Base-by-base conservation (phyloP, 129 eudicot species). In the Flaveria trinervia region DNA sequence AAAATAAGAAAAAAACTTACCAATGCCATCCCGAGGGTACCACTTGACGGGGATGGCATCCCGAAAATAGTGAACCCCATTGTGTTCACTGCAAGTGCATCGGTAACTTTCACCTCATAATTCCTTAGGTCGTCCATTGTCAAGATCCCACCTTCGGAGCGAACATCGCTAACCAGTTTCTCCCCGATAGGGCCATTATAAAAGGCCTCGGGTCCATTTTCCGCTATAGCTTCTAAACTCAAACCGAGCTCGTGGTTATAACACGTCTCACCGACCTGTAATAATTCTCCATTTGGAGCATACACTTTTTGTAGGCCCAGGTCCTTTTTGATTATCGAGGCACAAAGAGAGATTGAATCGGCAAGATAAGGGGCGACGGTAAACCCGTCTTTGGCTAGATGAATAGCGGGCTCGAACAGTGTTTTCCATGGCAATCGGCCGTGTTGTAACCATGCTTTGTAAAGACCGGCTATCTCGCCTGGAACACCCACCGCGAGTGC, bases 11-110 rank as follows among this genome's bases (percentile, higher is more conserved):
- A 3, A 9, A 15, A 14, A 78, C 89, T 2, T 62, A 94, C 99
- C 93, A 94, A 65, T 81, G 96, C 75, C 28, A 94, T 77, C 49
- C 99, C 99, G 8, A 91, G 84, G 30, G 97, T 91, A 52, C 99
- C 99, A 79, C 97, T 91, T 45, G 99, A 94, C 0, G 97, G 99
- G 25, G 99, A 86, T 1, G 99, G 99, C 99, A 94, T 91, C 28
- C 99, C 99, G 7, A 87, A 65, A n/a, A 94, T 83, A 22, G 80
- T 84, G 75, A 84, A 91, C 67, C 97, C 99, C 99, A 91, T 94
- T 0, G 86, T 81, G 60, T 87, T 81, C 36, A 94, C 96, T 2
- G 71, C 64, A 66, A 91, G 72, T 10, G 96, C 96, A 68, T 89
- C 84, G 0, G 90, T 85, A 54, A 89, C 89, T 39, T 79, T 78